Conservation (phyloP, 2,329 filamentous ascomycete species). For the Fusarium scirpi region DNA sequence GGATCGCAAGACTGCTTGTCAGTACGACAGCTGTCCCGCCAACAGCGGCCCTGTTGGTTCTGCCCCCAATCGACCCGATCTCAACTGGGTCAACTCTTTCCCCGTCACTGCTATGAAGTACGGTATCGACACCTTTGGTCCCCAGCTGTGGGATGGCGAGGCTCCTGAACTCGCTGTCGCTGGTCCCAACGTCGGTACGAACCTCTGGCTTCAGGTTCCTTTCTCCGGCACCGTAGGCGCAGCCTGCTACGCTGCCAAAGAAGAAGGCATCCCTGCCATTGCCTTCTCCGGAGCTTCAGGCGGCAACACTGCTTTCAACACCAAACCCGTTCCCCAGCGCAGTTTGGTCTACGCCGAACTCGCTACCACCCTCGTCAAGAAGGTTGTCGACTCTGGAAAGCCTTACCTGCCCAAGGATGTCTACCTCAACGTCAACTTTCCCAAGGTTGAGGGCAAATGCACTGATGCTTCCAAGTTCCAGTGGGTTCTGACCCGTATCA, state of each 20-base stretch:
- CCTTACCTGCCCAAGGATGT: conserved; percentile 72
- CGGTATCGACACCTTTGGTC: conserved; percentile 69
- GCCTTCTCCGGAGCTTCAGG: conserved; percentile 72
- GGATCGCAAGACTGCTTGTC: conserved; percentile 63
- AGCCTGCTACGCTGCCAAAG: conserved; percentile 67
- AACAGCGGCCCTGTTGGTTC: conserved; percentile 66
- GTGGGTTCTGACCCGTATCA: conserved; percentile 74
- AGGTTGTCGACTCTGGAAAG: conserved; percentile 65
- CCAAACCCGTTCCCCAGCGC: conserved; percentile 63
- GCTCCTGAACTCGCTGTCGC: conserved; percentile 72
- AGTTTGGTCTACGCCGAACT: conserved; percentile 73
- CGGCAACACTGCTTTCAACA: conserved; percentile 65
- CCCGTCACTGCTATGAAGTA: conserved; percentile 73
- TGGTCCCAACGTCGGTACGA: conserved; percentile 71
- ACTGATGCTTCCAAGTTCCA: conserved; percentile 65
- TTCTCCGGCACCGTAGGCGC: conserved; percentile 78
- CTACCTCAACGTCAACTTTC: conserved; percentile 79
- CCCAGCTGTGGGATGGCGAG: conserved; percentile 64
- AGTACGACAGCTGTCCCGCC: conserved; percentile 71
- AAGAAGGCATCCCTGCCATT: conserved; percentile 71
- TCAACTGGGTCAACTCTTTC: conserved; percentile 80
- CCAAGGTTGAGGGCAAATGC: conserved; percentile 64
- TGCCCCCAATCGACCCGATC: conserved; percentile 60
- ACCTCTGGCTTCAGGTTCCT: conserved; percentile 66
- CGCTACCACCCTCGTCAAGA: conserved; percentile 67